phyloP scores from a whole-genome alignment of 176 grass and related monocot species.

The Secale cereale region DNA sequence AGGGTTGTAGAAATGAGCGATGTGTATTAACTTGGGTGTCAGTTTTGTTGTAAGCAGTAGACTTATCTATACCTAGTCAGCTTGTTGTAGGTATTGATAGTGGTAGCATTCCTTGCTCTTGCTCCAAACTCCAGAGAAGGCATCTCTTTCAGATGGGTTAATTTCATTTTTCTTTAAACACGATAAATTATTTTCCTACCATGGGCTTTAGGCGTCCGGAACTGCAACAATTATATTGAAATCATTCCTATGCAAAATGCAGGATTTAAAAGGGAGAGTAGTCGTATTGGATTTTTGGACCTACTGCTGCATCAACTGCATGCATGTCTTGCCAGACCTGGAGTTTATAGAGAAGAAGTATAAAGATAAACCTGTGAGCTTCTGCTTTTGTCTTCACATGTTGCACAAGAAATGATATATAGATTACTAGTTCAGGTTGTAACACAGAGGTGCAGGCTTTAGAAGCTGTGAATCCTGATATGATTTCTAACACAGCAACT shows the following conservation, averaged over 20 bases:
- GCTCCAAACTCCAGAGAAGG: background rate
- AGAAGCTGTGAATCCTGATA: background rate
- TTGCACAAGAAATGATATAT: background rate
- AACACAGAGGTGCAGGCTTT: background rate
- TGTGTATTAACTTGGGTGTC: background rate
- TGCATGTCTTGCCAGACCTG: constrained; percentile 97
- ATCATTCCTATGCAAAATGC: constrained; percentile 20
- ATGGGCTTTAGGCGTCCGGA: constrained; percentile 3
- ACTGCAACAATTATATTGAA: background rate
- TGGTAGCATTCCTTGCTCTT: constrained; percentile 17
- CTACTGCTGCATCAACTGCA: constrained; percentile 98
- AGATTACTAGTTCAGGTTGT: background rate
- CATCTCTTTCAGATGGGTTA: background rate
- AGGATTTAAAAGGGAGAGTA: constrained; percentile 92
- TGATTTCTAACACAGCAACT: background rate
- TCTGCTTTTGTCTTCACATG: constrained; percentile 16
- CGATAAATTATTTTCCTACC: constrained; percentile 15
- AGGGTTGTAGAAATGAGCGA: background rate
- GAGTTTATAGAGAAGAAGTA: constrained; percentile 90
- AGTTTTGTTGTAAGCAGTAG: background rate
- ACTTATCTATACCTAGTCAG: background rate
- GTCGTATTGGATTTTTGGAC: constrained; percentile 98
- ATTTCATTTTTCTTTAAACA: background rate
- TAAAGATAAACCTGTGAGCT: constrained; percentile 81
- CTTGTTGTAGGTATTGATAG: background rate